A percentile compares a stretch with the other conserved stretches of the same genome.
phyloP scores from a whole-genome alignment of 1,284 basidiomycete species.

The Pseudozyma flocculosa region DNA sequence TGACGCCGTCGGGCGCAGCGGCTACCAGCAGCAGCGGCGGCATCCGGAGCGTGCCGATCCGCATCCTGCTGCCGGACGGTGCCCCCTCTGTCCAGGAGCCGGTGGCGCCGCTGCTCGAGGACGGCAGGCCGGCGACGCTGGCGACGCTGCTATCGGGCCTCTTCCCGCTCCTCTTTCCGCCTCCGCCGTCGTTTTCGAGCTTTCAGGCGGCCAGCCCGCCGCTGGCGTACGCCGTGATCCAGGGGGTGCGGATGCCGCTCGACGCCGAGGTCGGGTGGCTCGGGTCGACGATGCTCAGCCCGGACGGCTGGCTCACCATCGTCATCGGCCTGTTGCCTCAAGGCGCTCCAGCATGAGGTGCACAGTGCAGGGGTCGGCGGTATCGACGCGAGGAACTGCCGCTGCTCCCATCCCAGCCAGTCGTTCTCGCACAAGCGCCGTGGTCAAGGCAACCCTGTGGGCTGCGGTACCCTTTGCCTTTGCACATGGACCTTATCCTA shows the following conservation, averaged over 20 bases:
- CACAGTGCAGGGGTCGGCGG: no score
- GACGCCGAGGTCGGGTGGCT: constrained; percentile 92
- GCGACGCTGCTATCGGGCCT: constrained; percentile 57
- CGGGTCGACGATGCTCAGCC: constrained; percentile 81
- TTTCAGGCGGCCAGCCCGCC: constrained; percentile 43
- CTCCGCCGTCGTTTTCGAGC: constrained; percentile 41
- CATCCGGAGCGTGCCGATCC: constrained; percentile 63
- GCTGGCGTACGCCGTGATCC: constrained; percentile 68
- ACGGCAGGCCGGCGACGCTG: constrained; percentile 61
- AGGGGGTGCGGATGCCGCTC: constrained; percentile 80
- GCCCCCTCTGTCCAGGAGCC: constrained; percentile 87
- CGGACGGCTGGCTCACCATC: constrained; percentile 76
- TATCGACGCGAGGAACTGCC: no score
- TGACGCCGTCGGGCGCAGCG: background rate
- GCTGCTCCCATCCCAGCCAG: no score
- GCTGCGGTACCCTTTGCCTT: no score
- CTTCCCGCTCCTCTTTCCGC: constrained; percentile 62
- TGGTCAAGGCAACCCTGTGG: no score
- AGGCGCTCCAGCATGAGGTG: background rate
- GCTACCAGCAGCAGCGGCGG: constrained; percentile 5
- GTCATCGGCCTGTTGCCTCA: constrained; percentile 21
- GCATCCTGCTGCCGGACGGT: constrained; percentile 80
- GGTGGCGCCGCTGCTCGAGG: constrained; percentile 66
- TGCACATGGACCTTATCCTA: no score
- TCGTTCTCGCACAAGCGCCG: no score